Base-by-base conservation (phyloP, 2,329 filamentous ascomycete species). In the Talaromyces marneffei region DNA sequence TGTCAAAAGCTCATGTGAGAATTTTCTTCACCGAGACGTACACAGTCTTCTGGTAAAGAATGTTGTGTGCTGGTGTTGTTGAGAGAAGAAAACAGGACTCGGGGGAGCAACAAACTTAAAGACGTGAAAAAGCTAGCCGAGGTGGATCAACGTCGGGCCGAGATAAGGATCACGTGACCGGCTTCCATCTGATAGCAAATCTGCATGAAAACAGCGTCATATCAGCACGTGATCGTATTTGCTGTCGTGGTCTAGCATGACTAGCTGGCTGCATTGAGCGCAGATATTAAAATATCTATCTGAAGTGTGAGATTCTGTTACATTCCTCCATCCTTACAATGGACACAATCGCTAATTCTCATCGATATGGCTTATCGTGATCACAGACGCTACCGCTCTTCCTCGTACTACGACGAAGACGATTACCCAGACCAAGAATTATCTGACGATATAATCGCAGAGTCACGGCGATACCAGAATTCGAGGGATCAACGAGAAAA, bases 1-100 rank as follows among this genome's bases (percentile, higher is more conserved):
- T 70, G 71, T 76, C 72, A 70, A 73, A 72, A 74, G 69, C 62
- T 63, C 72, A 73, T 60, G 66, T 72, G 67, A 67, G 62, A 40
- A 46, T 70, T 71, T 71, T 77, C 75, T 68, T 77, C 75, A 77
- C 75, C 63, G 75, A 72, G 74, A 75, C 67, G 64, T 48, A 25
- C 40, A 60, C 58, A 65, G 62, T 57, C 29, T 61, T 50, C n/a
- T 57, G 40, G 20, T 35, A 33, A 39, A 40, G 39, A 61, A 50
- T 31, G 9, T 35, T 44, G 53, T 40, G 58, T 52, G 25, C 9
- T 37, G 18, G 18, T 56, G 25, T 16, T 61, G 42, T 40, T 10
- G 16, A 42, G 33, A 31, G 33, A 29, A 27, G 35, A 35, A 14
- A 39, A 59, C 31, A 40, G 23, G 33, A 42, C 31, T 14, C 9